phyloP scores from a whole-genome alignment of 2,329 filamentous ascomycete genomes.

The Fusarium verticillioides region DNA sequence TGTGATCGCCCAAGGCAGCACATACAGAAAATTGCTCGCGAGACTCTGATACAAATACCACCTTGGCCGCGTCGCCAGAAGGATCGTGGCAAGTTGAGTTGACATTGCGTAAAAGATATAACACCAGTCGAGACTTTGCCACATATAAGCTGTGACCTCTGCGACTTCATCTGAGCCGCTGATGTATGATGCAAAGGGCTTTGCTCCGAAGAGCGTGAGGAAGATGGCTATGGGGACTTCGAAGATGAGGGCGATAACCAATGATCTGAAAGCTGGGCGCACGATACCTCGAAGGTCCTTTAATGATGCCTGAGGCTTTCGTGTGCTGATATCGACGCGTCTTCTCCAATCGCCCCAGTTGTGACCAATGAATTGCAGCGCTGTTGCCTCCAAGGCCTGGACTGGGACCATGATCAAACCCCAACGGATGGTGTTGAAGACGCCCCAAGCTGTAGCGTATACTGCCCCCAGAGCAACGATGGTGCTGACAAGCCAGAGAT shows the following conservation, averaged over 20 bases:
- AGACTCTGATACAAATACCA: constrained; percentile 78
- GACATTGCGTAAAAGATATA: constrained; percentile 76
- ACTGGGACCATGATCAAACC: constrained; percentile 80
- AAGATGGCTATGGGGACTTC: constrained; percentile 73
- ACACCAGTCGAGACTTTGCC: constrained; percentile 70
- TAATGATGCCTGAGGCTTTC: constrained; percentile 28
- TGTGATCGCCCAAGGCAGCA: constrained; percentile 77
- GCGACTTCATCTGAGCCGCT: constrained; percentile 68
- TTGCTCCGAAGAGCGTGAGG: constrained; percentile 68
- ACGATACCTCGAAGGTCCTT: constrained; percentile 52
- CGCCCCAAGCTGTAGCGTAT: constrained; percentile 78
- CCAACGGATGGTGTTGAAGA: constrained; percentile 81
- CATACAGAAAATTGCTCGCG: constrained; percentile 73
- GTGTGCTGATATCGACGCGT: constrained; percentile 37
- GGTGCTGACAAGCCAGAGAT: constrained; percentile 74
- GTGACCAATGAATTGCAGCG: constrained; percentile 74
- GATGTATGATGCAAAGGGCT: constrained; percentile 71
- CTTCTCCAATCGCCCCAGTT: constrained; percentile 67
- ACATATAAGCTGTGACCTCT: constrained; percentile 73
- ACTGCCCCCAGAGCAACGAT: constrained; percentile 71
- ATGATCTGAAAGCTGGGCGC: constrained; percentile 64
- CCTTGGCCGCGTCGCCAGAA: constrained; percentile 70
- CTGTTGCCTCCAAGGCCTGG: constrained; percentile 72
- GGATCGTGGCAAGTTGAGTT: constrained; percentile 71
- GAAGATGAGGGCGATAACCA: constrained; percentile 63